A percentile compares a stretch with the other conserved stretches of the same genome.
These are phyloP conservation scores for Tricholoma furcatifolium DNA, from an alignment of 768 basidiomycete species.

Conservation along the genomic window DNA sequence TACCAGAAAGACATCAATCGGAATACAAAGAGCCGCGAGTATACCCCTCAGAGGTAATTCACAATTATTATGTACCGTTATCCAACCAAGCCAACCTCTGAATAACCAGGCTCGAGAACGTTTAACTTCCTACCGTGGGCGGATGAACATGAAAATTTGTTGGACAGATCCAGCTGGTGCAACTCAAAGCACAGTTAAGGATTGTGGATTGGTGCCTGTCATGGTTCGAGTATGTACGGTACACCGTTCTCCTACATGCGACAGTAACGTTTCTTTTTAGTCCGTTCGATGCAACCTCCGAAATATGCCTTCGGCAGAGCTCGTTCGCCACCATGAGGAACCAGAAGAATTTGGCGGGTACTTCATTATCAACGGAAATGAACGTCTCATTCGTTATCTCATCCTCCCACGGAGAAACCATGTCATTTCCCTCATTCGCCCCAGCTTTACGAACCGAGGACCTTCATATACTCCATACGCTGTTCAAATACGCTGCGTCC, in stretches of 20 bases:
- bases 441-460: slow-evolving; percentile 89
- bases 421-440: slow-evolving; percentile 88
- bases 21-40: slow-evolving; percentile 71
- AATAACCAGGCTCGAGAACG: slow-evolving; percentile 82
- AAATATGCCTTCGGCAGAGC: slow-evolving; percentile 77
- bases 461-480: slow-evolving; percentile 94
- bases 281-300: slow-evolving; percentile 93
- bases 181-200: slow-evolving; percentile 67
- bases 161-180: slow-evolving; percentile 80
- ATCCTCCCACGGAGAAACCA: slow-evolving; percentile 96
- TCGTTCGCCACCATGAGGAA: slow-evolving; percentile 91
- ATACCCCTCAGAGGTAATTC: slow-evolving; percentile 82
- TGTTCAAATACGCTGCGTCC: slow-evolving; percentile 93
- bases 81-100: slow-evolving; percentile 8
- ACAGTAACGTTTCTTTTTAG: slow-evolving; percentile 34
- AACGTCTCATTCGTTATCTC: slow-evolving; percentile 96
- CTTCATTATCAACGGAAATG: slow-evolving; percentile 98
- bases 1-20: slow-evolving; percentile 75
- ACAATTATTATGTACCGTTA: not conserved
- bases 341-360: slow-evolving; percentile 99
- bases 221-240: slow-evolving; percentile 84
- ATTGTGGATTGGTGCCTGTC: slow-evolving; percentile 91
- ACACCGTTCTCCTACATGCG: not conserved
- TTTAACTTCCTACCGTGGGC: slow-evolving; percentile 86
- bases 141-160: slow-evolving; percentile 82